These are phyloP conservation scores for Pyrus pyrifolia DNA, from an alignment of 306 rosid species.

Conservation along the genomic window DNA sequence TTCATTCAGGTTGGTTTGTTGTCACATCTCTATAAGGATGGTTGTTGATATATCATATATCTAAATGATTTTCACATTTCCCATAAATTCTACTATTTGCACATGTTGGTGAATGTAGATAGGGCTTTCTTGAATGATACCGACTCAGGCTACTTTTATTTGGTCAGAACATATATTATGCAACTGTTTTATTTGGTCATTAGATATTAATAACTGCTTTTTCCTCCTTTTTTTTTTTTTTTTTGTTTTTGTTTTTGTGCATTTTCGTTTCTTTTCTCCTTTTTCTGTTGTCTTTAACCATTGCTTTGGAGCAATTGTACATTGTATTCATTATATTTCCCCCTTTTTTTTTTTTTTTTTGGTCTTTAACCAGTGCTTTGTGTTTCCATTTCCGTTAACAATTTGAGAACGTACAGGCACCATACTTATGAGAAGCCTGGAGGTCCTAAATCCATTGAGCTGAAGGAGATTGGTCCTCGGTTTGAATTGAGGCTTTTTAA, in stretches of 20 bases:
- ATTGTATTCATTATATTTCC: neutral
- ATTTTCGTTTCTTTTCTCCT: neutral
- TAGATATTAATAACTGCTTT: neutral
- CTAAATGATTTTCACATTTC: neutral
- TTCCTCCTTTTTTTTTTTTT: neutral
- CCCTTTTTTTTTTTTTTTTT: neutral
- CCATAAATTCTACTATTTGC: neutral
- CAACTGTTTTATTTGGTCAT: neutral
- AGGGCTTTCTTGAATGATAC: neutral
- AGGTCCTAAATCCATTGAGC: slow-evolving; percentile 72
- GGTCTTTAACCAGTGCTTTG: neutral
- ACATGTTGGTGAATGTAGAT: neutral
- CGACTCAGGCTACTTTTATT: neutral
- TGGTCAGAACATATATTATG: neutral
- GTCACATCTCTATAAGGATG: neutral
- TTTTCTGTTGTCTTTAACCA: neutral
- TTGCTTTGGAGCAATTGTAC: neutral
- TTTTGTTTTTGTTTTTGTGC: no score
- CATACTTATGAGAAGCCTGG: slow-evolving; percentile 76
- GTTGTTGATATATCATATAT: neutral
- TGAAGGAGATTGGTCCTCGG: slow-evolving; percentile 93
- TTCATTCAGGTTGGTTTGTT: slow-evolving; percentile 71
- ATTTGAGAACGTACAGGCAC: slow-evolving; percentile 44
- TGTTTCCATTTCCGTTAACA: neutral
- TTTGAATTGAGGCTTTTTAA: slow-evolving; percentile 71